Conservation (phyloP, 495 filamentous ascomycete genomes). For the Daldinia grandis region DNA sequence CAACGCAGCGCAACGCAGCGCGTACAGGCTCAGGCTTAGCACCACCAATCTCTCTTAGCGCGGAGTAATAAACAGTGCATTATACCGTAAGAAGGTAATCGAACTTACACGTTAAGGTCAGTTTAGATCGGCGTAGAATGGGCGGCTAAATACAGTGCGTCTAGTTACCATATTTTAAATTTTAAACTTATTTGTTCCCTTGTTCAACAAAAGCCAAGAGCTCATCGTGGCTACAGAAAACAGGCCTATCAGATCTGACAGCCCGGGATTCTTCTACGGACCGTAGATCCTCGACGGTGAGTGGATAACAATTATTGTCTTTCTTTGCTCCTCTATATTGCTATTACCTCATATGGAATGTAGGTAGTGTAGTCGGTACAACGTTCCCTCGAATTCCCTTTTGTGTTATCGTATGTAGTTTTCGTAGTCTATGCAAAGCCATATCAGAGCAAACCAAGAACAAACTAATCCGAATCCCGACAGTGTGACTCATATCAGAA, state of each 20-base stretch:
- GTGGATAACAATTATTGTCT: constrained; percentile 20
- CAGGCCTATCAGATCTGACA: constrained; percentile 28
- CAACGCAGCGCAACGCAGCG: not conserved
- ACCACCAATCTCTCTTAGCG: constrained; percentile 8
- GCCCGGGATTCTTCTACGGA: constrained; percentile 13
- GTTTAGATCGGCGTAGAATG: constrained; percentile 20
- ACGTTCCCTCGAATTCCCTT: constrained; percentile 17
- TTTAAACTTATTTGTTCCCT: constrained; percentile 1
- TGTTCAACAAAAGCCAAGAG: constrained; percentile 6
- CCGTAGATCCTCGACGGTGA: constrained; percentile 27
- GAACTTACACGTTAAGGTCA: constrained; percentile 27
- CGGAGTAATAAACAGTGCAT: constrained; percentile 8
- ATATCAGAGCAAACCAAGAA: constrained; percentile 9
- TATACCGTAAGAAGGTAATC: constrained; percentile 10
- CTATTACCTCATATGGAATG: not conserved
- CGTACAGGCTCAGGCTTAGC: not conserved
- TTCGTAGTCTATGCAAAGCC: constrained; percentile 14
- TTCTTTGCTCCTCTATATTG: constrained; percentile 16
- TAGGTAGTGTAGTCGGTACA: constrained; percentile 15
- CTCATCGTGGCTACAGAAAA: constrained; percentile 15
- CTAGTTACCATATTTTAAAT: not conserved
- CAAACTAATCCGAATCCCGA: constrained; percentile 24
- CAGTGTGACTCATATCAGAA: constrained; percentile 42
- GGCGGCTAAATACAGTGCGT: constrained; percentile 33
- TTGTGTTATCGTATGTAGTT: not conserved